These are phyloP conservation scores for Kwoniella botswanensis DNA, from an alignment of 768 basidiomycete species.

Conservation along the genomic window DNA sequence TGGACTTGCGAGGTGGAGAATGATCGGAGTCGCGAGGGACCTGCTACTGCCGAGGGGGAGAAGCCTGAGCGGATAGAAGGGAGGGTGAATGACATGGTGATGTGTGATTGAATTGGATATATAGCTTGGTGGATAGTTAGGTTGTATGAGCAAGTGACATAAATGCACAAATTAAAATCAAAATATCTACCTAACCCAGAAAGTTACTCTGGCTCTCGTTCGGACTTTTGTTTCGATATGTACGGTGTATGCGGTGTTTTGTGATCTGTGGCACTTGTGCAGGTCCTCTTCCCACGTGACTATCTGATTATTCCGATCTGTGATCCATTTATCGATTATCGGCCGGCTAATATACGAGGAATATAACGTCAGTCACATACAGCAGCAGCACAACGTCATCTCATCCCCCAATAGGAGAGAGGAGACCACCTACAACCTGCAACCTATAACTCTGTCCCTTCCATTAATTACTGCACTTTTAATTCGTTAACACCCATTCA, in stretches of 20 bases:
- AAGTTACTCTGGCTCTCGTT: background rate
- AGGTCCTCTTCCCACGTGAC: background rate
- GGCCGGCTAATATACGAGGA: background rate
- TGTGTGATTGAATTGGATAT: background rate
- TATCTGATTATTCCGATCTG: background rate
- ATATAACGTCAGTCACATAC: background rate
- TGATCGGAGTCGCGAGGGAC: conserved; percentile 8
- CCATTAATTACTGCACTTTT: too few relatives aligned
- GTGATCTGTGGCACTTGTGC: background rate
- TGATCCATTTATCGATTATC: background rate
- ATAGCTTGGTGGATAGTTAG: background rate
- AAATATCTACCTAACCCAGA: background rate
- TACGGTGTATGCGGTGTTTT: background rate
- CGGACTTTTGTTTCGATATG: background rate
- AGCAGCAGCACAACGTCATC: background rate
- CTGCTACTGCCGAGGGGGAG: conserved; percentile 8
- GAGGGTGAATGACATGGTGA: conserved; percentile 1
- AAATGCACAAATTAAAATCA: background rate
- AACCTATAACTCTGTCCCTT: too few relatives aligned
- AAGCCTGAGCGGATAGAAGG: conserved; percentile 13
- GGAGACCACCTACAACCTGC: background rate
- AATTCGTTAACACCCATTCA: background rate
- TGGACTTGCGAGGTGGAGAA: too few relatives aligned
- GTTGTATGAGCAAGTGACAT: too few relatives aligned
- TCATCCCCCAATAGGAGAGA: background rate